Evolutionary conservation across 768 basidiomycete genomes (phyloP).

Genomic region (Rubroboletus pulcherrimus): DNA sequence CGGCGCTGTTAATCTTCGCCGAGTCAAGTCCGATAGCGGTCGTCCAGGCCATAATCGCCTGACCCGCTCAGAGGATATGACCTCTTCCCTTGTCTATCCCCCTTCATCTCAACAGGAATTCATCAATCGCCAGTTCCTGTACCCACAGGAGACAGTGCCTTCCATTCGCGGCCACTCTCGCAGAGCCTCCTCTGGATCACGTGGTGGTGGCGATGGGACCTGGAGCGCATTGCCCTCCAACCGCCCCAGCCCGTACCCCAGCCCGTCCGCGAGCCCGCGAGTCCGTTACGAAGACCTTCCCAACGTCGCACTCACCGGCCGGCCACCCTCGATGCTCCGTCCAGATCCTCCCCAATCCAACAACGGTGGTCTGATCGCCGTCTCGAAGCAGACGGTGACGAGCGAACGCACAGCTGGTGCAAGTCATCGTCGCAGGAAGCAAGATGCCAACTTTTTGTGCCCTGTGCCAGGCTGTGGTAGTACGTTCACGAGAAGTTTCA

Average conservation of each 20-base stretch:
- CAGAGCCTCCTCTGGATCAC: constrained; percentile 40
- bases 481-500: constrained; percentile 91
- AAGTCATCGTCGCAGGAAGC: constrained; percentile 79
- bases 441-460: constrained; percentile 83
- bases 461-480: constrained; percentile 80
- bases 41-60: constrained; percentile 46
- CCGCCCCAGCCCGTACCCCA: constrained; percentile 62
- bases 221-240: constrained; percentile 36
- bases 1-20: constrained; percentile 38
- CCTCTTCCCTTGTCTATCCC: constrained; percentile 28
- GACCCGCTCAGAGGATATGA: constrained; percentile 63
- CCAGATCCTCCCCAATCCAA: constrained; percentile 13
- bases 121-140: constrained; percentile 41
- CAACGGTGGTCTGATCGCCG: constrained; percentile 1
- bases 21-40: constrained; percentile 46
- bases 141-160: constrained; percentile 36
- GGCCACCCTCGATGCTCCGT: constrained; percentile 22
- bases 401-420: constrained; percentile 88
- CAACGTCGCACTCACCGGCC: constrained; percentile 23
- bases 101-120: constrained; percentile 41
- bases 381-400: constrained; percentile 81
- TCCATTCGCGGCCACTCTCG: constrained; percentile 41
- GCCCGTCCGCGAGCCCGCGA: constrained; percentile 62
- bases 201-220: constrained; percentile 25
- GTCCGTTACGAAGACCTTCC: constrained; percentile 51